phyloP scores from a whole-genome alignment of 2,329 filamentous ascomycete species.

The Pyricularia grisea region DNA sequence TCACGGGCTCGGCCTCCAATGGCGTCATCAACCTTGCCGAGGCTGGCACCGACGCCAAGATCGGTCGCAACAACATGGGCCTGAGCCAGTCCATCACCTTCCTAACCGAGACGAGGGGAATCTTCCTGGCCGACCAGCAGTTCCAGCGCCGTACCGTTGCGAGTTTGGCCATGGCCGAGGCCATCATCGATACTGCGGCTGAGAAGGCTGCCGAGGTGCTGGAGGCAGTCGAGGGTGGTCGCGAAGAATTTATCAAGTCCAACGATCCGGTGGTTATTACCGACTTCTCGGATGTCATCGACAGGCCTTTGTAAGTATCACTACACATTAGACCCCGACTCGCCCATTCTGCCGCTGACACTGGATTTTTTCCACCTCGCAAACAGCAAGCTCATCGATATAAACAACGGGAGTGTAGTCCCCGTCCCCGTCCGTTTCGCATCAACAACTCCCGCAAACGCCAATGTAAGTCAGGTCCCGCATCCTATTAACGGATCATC shows the following conservation, averaged over 20 bases:
- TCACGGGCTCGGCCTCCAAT: background rate
- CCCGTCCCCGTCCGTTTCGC: background rate
- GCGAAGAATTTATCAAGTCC: background rate
- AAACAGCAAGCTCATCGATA: background rate
- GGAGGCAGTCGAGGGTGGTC: background rate
- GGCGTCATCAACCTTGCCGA: background rate
- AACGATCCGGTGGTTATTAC: background rate
- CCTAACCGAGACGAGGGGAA: slow-evolving; percentile 4
- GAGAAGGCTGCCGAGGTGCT: background rate
- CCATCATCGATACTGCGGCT: slow-evolving; percentile 1
- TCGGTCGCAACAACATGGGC: slow-evolving; percentile 1
- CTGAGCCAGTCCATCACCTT: slow-evolving; percentile 3
- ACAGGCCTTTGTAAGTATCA: background rate
- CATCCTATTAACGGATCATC: background rate
- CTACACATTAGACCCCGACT: background rate
- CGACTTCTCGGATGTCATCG: background rate
- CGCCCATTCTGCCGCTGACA: background rate
- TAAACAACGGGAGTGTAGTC: background rate
- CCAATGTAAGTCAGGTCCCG: background rate
- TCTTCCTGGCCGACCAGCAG: slow-evolving; percentile 2
- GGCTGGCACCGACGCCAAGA: slow-evolving; percentile 1
- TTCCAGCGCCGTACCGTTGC: slow-evolving; percentile 1
- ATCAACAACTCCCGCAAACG: background rate
- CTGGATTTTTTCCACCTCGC: background rate
- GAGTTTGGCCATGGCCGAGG: slow-evolving; percentile 1